Conservation (phyloP, 139 green algal species). For the Trebouxia sp. region DNA sequence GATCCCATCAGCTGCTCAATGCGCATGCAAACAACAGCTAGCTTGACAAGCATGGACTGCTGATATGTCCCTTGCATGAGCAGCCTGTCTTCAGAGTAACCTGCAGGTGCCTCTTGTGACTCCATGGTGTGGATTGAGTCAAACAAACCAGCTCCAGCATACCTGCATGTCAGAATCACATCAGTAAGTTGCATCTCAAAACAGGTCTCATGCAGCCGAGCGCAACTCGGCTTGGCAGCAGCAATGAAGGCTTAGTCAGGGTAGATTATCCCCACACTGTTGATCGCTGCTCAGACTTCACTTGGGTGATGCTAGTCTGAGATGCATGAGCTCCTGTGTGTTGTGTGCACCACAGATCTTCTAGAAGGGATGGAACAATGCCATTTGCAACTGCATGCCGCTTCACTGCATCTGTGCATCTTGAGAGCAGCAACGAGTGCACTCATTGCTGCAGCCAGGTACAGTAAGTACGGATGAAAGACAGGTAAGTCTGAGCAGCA, state of each 20-base stretch:
- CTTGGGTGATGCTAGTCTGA: neutral
- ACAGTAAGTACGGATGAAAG: neutral
- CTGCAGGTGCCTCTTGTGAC: neutral
- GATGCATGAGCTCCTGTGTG: neutral
- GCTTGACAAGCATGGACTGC: neutral
- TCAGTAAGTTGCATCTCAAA: neutral
- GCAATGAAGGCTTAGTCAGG: neutral
- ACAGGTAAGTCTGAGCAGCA: neutral
- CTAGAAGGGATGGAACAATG: too few relatives aligned
- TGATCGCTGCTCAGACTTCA: neutral
- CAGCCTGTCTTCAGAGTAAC: constrained; percentile 23
- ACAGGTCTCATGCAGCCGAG: neutral
- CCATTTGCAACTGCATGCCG: too few relatives aligned
- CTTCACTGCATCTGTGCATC: too few relatives aligned
- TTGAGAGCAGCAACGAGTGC: neutral
- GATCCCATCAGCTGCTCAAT: constrained; percentile 40
- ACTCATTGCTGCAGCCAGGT: neutral
- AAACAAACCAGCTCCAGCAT: constrained; percentile 50
- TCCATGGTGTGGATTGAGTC: constrained; percentile 34
- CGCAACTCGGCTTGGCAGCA: neutral
- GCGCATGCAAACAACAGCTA: constrained; percentile 18
- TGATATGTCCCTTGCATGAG: constrained; percentile 28
- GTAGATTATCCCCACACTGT: neutral
- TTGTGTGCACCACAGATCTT: too few relatives aligned
- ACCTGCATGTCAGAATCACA: constrained; percentile 25